These are phyloP conservation scores for Fusarium sp. DNA, from an alignment of 2,329 filamentous ascomycete species.

Conservation along the genomic window DNA sequence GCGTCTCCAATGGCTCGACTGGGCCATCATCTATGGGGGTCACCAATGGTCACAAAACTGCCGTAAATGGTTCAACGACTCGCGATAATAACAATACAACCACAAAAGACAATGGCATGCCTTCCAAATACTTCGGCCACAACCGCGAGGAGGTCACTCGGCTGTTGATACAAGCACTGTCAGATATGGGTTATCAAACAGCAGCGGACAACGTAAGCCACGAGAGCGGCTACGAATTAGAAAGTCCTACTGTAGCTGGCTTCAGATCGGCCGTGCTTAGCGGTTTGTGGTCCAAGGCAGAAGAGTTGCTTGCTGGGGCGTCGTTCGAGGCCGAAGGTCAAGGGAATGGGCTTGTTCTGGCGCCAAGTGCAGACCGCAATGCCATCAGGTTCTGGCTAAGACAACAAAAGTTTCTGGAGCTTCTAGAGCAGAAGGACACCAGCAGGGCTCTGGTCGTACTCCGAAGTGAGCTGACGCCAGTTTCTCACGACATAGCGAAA, in stretches of 20 bases:
- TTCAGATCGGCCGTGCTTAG: conserved; percentile 84
- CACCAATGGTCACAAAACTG: conserved; percentile 63
- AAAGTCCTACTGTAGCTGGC: conserved; percentile 85
- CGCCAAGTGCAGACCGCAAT: conserved; percentile 78
- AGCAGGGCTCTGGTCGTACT: conserved; percentile 83
- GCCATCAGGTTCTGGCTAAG: conserved; percentile 89
- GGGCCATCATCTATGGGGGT: conserved; percentile 43
- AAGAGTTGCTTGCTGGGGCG: conserved; percentile 77
- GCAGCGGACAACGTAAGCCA: conserved; percentile 80
- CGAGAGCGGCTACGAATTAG: conserved; percentile 89
- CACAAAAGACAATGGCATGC: conserved; percentile 23
- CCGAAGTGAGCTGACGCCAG: conserved; percentile 85
- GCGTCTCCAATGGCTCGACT: conserved; percentile 58
- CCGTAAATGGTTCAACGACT: conserved; percentile 67
- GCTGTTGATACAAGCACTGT: conserved; percentile 89
- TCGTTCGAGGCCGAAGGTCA: conserved; percentile 51
- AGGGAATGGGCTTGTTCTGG: conserved; percentile 76
- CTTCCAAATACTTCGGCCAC: conserved; percentile 78
- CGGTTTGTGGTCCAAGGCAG: conserved; percentile 88
- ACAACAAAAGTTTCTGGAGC: conserved; percentile 94
- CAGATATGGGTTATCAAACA: conserved; percentile 85
- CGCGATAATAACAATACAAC: conserved; percentile 42
- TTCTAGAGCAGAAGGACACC: conserved; percentile 82
- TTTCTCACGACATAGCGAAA: conserved; percentile 81
- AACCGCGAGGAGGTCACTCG: conserved; percentile 93